These are phyloP conservation scores for Dioscorea cayenensis DNA, from an alignment of 116 monocot genomes.

Conservation along the genomic window DNA sequence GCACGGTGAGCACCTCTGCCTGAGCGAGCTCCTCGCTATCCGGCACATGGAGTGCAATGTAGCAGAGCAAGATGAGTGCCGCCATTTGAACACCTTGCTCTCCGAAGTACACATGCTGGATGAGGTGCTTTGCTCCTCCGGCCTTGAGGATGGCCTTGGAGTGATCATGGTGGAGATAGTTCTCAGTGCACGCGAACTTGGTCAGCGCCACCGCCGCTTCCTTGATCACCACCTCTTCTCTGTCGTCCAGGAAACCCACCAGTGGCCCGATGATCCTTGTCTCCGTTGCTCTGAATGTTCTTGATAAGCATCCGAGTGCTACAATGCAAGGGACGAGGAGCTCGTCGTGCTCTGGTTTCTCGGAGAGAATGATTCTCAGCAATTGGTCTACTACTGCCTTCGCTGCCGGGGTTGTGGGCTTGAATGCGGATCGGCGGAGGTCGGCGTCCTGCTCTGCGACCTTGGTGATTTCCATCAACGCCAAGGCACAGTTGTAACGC, in stretches of 20 bases:
- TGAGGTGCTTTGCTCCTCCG: slow-evolving; percentile 67
- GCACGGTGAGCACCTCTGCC: slow-evolving; percentile 48
- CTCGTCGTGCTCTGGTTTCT: slow-evolving; percentile 39
- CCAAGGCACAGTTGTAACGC: slow-evolving; percentile 73
- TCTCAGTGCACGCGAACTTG: slow-evolving; percentile 80
- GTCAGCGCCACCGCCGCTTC: slow-evolving; percentile 59
- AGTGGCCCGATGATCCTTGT: slow-evolving; percentile 74
- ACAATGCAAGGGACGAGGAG: slow-evolving; percentile 73
- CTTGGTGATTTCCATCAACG: slow-evolving; percentile 71
- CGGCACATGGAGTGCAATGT: slow-evolving; percentile 59
- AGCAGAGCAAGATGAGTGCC: slow-evolving; percentile 61
- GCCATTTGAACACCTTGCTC: slow-evolving; percentile 47
- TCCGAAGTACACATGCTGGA: slow-evolving; percentile 79
- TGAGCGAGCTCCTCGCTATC: slow-evolving; percentile 64
- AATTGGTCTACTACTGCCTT: slow-evolving; percentile 80
- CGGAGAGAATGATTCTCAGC: slow-evolving; percentile 33
- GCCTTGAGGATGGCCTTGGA: slow-evolving; percentile 69
- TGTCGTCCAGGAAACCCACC: slow-evolving; percentile 69
- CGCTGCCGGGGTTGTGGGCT: slow-evolving; percentile 85
- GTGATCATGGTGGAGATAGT: slow-evolving; percentile 68
- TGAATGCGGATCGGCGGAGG: slow-evolving; percentile 74
- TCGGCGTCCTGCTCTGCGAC: slow-evolving; percentile 72
- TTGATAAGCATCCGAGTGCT: slow-evolving; percentile 73
- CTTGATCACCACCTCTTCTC: slow-evolving; percentile 38
- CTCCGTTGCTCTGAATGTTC: slow-evolving; percentile 88